Conservation (phyloP, 225 moss, liverwort and hornwort species). For the Marchantia polymorpha region DNA sequence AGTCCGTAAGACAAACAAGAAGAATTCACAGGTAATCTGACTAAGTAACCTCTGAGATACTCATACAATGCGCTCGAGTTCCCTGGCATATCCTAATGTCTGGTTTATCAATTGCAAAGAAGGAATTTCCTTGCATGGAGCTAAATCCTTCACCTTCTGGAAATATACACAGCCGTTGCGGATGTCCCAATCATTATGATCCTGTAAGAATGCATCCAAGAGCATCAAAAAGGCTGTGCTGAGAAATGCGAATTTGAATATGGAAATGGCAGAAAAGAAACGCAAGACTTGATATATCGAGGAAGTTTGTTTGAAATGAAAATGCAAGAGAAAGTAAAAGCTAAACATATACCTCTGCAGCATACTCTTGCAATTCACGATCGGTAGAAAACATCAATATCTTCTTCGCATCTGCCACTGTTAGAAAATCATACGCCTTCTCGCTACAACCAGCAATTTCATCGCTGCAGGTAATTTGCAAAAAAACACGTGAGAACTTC, state of each 20-base stretch:
- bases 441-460: conserved; percentile 78
- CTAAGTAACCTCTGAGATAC: conserved; percentile 1
- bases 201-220: conserved; percentile 35
- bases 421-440: conserved; percentile 72
- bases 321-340: background rate
- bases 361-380: conserved; percentile 61
- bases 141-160: conserved; percentile 61
- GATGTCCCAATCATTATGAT: conserved; percentile 77
- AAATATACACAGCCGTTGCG: conserved; percentile 61
- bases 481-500: too few relatives aligned
- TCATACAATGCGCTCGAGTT: conserved; percentile 79
- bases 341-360: conserved; percentile 48
- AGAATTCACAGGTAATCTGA: background rate
- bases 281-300: background rate
- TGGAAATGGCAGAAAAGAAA: background rate
- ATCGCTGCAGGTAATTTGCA: conserved; percentile 42
- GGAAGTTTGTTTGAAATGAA: background rate
- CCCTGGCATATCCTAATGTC: conserved; percentile 80
- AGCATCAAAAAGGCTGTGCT: conserved; percentile 5
- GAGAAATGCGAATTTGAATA: background rate
- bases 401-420: conserved; percentile 68
- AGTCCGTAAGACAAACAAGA: background rate
- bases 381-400: conserved; percentile 70
- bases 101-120: conserved; percentile 72
- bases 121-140: conserved; percentile 75